These are phyloP conservation scores for Apostasia ramifera DNA, from an alignment of 106 monocot species.

Conservation along the genomic window DNA sequence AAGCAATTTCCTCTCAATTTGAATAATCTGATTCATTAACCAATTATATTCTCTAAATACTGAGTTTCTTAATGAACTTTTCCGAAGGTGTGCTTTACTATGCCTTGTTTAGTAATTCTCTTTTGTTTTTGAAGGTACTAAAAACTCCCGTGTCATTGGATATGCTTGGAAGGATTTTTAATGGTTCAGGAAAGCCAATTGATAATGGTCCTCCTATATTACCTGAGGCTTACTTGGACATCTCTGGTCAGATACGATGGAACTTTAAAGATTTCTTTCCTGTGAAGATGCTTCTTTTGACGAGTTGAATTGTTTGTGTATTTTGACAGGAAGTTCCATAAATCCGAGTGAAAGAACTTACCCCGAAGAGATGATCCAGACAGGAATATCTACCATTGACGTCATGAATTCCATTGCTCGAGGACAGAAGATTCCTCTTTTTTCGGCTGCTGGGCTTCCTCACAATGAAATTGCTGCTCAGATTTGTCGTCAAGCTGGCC, in stretches of 20 bases:
- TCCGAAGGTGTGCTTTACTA: no score
- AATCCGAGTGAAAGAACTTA: conserved; percentile 99
- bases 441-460: conserved; percentile 96
- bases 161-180: conserved; percentile 99
- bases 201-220: conserved; percentile 97
- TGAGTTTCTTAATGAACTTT: no score
- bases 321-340: conserved; percentile 89
- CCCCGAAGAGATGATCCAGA: conserved; percentile 99
- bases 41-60: no score
- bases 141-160: conserved; percentile 98
- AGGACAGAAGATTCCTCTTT: conserved; percentile 99
- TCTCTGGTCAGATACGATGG: conserved; percentile 60
- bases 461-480: conserved; percentile 99
- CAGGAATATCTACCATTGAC: conserved; percentile 99
- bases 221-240: conserved; percentile 95
- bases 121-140: conserved; percentile 44
- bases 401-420: conserved; percentile 99
- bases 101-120: no score
- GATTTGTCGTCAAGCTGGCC: conserved; percentile 99
- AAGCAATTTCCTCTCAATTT: no score
- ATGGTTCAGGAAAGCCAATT: conserved; percentile 99
- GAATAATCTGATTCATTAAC: no score
- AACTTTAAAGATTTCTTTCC: not conserved
- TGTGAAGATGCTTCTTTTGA: not conserved
- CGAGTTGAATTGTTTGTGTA: not conserved